Evolutionary conservation across 768 basidiomycete species (phyloP).

Genomic region (Tephrocybe sp.): DNA sequence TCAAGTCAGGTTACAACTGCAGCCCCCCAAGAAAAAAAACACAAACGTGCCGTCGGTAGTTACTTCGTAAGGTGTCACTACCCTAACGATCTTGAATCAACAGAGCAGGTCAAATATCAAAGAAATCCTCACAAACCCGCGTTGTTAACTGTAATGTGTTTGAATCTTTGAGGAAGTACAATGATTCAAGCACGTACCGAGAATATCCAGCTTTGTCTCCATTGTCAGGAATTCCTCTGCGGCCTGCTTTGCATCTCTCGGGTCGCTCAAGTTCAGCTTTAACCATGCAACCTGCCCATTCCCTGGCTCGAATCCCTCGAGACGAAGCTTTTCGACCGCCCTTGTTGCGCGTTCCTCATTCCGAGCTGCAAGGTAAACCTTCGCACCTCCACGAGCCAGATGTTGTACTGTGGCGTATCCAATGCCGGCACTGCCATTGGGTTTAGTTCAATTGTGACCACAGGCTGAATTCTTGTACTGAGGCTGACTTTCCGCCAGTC

Average conservation of each 20-base stretch:
- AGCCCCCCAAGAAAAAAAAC: not conserved
- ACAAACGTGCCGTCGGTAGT: slow-evolving; percentile 10
- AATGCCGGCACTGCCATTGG: slow-evolving; percentile 21
- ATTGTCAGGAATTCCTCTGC: slow-evolving; percentile 47
- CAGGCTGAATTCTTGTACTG: no score
- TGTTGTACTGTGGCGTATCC: slow-evolving; percentile 51
- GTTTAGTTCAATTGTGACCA: no score
- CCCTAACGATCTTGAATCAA: slow-evolving; percentile 5
- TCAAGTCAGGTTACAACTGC: no score
- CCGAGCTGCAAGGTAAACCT: slow-evolving; percentile 57
- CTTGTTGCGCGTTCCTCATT: slow-evolving; percentile 41
- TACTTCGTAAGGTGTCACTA: slow-evolving; percentile 12
- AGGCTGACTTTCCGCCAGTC: slow-evolving; percentile 56
- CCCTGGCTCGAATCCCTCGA: slow-evolving; percentile 40
- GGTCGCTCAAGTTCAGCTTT: slow-evolving; percentile 49
- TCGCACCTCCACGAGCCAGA: slow-evolving; percentile 52
- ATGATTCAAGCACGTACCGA: slow-evolving; percentile 34
- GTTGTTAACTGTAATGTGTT: slow-evolving; percentile 46
- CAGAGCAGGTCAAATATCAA: not conserved
- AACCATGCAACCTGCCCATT: slow-evolving; percentile 48
- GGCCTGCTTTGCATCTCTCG: slow-evolving; percentile 42
- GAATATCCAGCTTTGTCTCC: slow-evolving; percentile 53
- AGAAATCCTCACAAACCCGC: slow-evolving; percentile 40
- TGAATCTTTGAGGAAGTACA: not conserved
- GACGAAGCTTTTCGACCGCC: slow-evolving; percentile 45